phyloP scores from a whole-genome alignment of 148 eudicot genomes.

The Rhododendron molle region DNA sequence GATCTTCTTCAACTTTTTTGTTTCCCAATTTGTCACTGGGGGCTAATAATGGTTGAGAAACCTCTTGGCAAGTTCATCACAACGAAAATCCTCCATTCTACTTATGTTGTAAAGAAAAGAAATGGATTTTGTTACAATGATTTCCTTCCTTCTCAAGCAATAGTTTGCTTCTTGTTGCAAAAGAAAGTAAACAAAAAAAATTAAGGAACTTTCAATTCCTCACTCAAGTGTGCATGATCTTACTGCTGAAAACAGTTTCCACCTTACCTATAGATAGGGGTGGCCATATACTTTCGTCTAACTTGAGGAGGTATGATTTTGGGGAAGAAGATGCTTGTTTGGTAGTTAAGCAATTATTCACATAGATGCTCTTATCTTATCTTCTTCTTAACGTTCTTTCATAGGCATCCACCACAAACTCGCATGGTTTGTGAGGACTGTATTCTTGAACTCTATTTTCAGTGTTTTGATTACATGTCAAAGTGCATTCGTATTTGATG shows the following conservation, averaged over 20 bases:
- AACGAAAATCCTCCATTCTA: not conserved
- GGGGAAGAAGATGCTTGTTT: not conserved
- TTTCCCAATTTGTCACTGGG: not conserved
- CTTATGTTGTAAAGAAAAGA: not conserved
- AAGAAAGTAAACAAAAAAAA: not conserved
- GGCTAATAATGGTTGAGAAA: not conserved
- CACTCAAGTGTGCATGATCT: not conserved
- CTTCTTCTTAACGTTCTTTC: not conserved
- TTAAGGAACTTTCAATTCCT: not conserved
- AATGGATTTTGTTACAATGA: not conserved
- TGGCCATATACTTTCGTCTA: not conserved
- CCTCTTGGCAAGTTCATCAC: not conserved
- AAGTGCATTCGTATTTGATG: not conserved
- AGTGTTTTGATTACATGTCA: not conserved
- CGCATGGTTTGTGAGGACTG: not conserved
- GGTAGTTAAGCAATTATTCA: not conserved
- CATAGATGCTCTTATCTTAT: not conserved
- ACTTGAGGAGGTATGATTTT: not conserved
- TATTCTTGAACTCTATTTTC: not conserved
- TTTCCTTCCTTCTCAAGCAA: not conserved
- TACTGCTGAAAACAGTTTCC: not conserved
- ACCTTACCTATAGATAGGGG: not conserved
- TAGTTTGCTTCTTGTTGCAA: not conserved
- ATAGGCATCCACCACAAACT: not conserved
- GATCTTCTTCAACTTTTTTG: too few species aligned